phyloP scores from a whole-genome alignment of 495 filamentous ascomycete species.

The Staphylotrichum tortipilum region DNA sequence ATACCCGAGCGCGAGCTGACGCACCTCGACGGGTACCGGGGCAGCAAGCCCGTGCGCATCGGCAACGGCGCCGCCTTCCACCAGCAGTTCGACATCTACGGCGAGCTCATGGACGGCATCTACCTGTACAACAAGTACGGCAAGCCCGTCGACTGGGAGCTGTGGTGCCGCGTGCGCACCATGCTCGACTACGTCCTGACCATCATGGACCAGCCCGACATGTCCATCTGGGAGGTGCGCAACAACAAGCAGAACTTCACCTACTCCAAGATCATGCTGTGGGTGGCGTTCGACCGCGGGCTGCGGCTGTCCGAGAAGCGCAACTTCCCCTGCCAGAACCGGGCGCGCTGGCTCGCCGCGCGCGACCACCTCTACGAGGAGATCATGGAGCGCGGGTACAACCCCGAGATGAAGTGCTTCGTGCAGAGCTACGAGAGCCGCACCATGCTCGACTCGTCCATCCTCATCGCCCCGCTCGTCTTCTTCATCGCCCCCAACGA shows the following conservation, averaged over 20 bases:
- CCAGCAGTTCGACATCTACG: constrained; percentile 67
- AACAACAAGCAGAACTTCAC: constrained; percentile 64
- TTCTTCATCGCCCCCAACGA: constrained; percentile 70
- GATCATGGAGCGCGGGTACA: constrained; percentile 63
- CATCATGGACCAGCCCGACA: constrained; percentile 52
- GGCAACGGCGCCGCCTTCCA: constrained; percentile 68
- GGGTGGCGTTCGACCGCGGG: constrained; percentile 66
- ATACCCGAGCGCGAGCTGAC: constrained; percentile 57
- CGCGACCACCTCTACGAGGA: constrained; percentile 61
- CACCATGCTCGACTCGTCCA: constrained; percentile 59
- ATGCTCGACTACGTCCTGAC: constrained; percentile 45
- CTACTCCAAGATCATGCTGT: constrained; percentile 68
- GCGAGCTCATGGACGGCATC: constrained; percentile 65
- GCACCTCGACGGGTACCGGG: constrained; percentile 60
- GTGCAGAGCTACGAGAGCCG: constrained; percentile 62
- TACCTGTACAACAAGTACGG: constrained; percentile 73
- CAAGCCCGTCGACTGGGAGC: constrained; percentile 64
- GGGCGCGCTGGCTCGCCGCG: constrained; percentile 50
- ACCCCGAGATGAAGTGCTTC: constrained; percentile 54
- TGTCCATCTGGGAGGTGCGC: constrained; percentile 73
- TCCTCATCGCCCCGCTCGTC: constrained; percentile 63
- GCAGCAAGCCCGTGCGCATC: constrained; percentile 60
- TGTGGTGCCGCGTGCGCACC: constrained; percentile 38
- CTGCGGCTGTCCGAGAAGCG: constrained; percentile 62
- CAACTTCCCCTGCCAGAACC: constrained; percentile 59